phyloP scores from a whole-genome alignment of 1,284 basidiomycete genomes.

The Trichosporon ovoides region DNA sequence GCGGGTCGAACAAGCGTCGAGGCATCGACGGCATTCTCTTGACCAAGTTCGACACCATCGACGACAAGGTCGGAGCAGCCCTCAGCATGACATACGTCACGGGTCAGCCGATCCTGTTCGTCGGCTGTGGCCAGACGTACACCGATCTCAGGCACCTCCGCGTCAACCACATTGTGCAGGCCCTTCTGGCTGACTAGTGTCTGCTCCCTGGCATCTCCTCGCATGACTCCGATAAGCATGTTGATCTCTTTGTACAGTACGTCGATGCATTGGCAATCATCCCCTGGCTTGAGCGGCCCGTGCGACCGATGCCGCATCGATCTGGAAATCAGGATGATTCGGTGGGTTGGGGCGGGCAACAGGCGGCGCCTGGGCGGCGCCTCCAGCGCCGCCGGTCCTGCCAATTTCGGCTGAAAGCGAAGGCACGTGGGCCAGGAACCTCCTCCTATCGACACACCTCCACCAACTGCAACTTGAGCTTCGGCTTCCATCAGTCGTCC shows the following conservation, averaged over 20 bases:
- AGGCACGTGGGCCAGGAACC: too few relatives aligned
- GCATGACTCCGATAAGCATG: too few relatives aligned
- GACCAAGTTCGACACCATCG: conserved; percentile 94
- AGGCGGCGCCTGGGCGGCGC: too few relatives aligned
- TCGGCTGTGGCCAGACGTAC: conserved; percentile 95
- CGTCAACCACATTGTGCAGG: conserved; percentile 88
- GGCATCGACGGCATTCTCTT: conserved; percentile 95
- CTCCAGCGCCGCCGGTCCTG: too few relatives aligned
- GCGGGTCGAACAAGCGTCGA: conserved; percentile 50
- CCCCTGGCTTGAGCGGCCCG: background rate
- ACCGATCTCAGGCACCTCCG: conserved; percentile 83
- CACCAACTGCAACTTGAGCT: background rate
- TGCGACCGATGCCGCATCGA: background rate
- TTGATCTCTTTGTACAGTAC: background rate
- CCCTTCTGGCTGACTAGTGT: conserved; percentile 57
- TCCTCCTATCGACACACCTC: too few relatives aligned
- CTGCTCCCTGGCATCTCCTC: background rate
- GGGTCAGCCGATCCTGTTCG: conserved; percentile 91
- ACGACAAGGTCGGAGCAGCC: conserved; percentile 79
- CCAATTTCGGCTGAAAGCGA: too few relatives aligned
- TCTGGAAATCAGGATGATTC: too few relatives aligned
- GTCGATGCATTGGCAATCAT: background rate
- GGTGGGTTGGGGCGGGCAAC: too few relatives aligned
- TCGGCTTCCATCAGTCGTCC: background rate
- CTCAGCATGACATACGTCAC: conserved; percentile 97